Evolutionary conservation across 2,329 filamentous ascomycete species (phyloP).

Genomic region (Colletotrichum melonis): DNA sequence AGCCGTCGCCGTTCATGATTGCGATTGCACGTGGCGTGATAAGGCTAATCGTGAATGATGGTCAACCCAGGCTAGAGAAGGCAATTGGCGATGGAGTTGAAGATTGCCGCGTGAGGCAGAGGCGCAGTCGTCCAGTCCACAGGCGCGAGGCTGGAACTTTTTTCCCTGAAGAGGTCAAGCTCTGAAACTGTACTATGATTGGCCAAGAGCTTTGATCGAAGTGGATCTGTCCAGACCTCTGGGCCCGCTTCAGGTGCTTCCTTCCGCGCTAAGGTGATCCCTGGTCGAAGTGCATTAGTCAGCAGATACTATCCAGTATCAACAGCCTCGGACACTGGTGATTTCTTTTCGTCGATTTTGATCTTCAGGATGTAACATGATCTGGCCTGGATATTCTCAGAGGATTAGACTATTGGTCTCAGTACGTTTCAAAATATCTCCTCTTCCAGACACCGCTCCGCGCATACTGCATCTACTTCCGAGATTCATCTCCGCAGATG

Average conservation of each 20-base stretch:
- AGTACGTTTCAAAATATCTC: not conserved
- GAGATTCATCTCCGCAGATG: not conserved
- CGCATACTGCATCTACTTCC: not conserved
- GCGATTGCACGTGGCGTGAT: constrained; percentile 16
- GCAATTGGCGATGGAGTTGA: constrained; percentile 24
- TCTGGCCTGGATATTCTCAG: not conserved
- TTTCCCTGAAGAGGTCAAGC: constrained; percentile 31
- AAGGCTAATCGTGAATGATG: constrained; percentile 26
- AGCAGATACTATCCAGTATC: not conserved
- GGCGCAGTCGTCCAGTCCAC: constrained; percentile 20
- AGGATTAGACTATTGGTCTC: not conserved
- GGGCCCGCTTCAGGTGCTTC: constrained; percentile 4
- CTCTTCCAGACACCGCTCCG: not conserved
- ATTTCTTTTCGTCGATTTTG: not conserved
- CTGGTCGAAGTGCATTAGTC: not conserved
- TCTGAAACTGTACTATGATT: constrained; percentile 27
- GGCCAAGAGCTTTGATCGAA: constrained; percentile 2
- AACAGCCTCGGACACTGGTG: not conserved
- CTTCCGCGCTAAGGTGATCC: constrained; percentile 1
- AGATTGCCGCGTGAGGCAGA: constrained; percentile 27
- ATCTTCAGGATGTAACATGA: not conserved
- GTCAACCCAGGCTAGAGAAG: constrained; percentile 3
- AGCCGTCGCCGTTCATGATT: constrained; percentile 38
- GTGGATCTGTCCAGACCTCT: constrained; percentile 1
- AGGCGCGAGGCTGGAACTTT: constrained; percentile 37